Base-by-base conservation (phyloP, 495 filamentous ascomycete genomes). In the Penicillium argentinense region DNA sequence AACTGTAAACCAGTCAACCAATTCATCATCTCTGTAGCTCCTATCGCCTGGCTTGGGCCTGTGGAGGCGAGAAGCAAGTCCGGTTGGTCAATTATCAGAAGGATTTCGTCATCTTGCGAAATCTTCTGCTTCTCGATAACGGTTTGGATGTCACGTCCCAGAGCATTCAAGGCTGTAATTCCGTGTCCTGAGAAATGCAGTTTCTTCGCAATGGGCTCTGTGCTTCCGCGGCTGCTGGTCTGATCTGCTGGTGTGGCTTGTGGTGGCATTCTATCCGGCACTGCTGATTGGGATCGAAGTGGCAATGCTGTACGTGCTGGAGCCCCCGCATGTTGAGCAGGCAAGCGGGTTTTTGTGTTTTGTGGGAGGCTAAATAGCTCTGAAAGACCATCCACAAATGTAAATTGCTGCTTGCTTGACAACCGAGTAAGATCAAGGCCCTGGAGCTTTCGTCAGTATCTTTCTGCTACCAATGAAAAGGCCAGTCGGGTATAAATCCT, bases 341-440 rank as follows among this genome's bases (percentile, higher is more conserved):
- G 21, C 39, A 52, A 37, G 40, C 33, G 51, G 12, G 44, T 28
- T 13, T 44, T 22, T 38, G 66, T 51, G 48, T 44, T 41, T 39
- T 59, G 27, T 23, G 58, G 55, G 1, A 58, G 47, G 25, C 61
- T 54, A 51, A 81, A 84, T n/a, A 89, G 56, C 28, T 69, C 70
- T 36, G 67, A 78, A 24, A 93, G 65, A 4, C 88, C 88, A 58
- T 95, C 89, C 34, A 93, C 68, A 53, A 88, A 92, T 21, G 69
- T 68, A 54, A 91, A 85, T 42, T 72, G 72, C 14, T 77, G 76
- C 49, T 77, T 78, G 34, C 70, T 65, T 49, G 64, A 68, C 12
- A 84, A 62, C 8, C 74, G 78, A 8, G 80, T 77, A 39, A 93
- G 72, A 65, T 95, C 89, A 41, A 91, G 51, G 7, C 88, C 88